phyloP scores from a whole-genome alignment of 352 stramenopile species.

The Saprolegnia diclina region DNA sequence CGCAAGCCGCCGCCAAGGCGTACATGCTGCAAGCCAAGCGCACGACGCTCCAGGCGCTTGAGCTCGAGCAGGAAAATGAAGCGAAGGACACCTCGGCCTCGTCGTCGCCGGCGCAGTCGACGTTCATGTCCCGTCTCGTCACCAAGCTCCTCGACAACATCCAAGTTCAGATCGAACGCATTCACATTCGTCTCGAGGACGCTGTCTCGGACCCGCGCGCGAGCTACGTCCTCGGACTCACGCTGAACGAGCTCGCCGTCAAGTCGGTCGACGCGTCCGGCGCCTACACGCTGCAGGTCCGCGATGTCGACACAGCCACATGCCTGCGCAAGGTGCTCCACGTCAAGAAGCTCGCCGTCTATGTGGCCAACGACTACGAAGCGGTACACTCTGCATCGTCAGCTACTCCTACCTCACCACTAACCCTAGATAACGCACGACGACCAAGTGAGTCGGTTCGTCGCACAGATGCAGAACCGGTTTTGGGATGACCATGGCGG shows the following conservation, averaged over 20 bases:
- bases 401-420: constrained; percentile 28
- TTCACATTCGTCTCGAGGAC: constrained; percentile 72
- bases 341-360: constrained; percentile 73
- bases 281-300: constrained; percentile 81
- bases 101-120: constrained; percentile 34
- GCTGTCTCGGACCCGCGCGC: constrained; percentile 37
- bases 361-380: constrained; percentile 58
- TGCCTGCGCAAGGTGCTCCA: constrained; percentile 80
- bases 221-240: constrained; percentile 62
- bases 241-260: constrained; percentile 71
- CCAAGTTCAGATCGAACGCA: constrained; percentile 68
- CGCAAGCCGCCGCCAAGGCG: constrained; percentile 27
- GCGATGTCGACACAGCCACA: constrained; percentile 33
- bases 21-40: constrained; percentile 65
- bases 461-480: constrained; percentile 65
- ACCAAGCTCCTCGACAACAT: constrained; percentile 83
- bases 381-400: neutral
- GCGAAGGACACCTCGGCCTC: constrained; percentile 3
- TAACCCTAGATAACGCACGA: constrained; percentile 28
- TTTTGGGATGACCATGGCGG: constrained; percentile 29
- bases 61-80: constrained; percentile 51
- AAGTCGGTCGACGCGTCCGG: constrained; percentile 74
- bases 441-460: constrained; percentile 33
- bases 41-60: constrained; percentile 65
- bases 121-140: constrained; percentile 69